phyloP scores from a whole-genome alignment of 371 early-diverging fungal species.

The Apophysomyces elegans region DNA sequence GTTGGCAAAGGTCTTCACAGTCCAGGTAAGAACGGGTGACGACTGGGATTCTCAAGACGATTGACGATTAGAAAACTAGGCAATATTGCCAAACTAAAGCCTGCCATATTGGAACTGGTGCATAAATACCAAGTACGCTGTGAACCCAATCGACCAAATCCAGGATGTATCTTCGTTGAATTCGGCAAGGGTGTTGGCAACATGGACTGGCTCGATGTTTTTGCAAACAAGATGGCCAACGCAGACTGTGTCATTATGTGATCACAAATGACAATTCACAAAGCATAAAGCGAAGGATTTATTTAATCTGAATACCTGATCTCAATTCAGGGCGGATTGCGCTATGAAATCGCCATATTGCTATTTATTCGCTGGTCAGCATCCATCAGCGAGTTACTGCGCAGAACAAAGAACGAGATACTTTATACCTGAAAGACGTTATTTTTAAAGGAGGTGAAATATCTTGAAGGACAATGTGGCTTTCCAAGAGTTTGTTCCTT shows the following conservation, averaged over 20 bases:
- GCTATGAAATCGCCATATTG: no score
- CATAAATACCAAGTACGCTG: slow-evolving; percentile 57
- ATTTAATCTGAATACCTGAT: no score
- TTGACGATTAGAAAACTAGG: slow-evolving; percentile 17
- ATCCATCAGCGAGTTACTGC: no score
- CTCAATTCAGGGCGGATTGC: no score
- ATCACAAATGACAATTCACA: background rate
- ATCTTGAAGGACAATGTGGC: no score
- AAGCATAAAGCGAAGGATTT: background rate
- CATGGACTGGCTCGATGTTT: slow-evolving; percentile 49
- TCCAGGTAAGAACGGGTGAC: slow-evolving; percentile 27
- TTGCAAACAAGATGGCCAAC: slow-evolving; percentile 29
- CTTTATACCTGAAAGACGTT: no score
- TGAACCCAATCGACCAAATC: slow-evolving; percentile 62
- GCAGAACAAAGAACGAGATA: no score
- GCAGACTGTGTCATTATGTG: slow-evolving; percentile 51
- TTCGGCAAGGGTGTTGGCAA: slow-evolving; percentile 55
- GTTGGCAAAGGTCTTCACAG: slow-evolving; percentile 69
- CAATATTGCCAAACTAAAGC: slow-evolving; percentile 64
- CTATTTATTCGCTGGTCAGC: no score
- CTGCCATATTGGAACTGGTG: slow-evolving; percentile 60
- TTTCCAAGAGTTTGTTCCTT: no score
- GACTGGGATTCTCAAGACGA: no score
- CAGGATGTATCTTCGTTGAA: slow-evolving; percentile 65
- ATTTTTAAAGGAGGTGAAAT: no score